These are phyloP conservation scores for Penicillium dipodomyicola DNA, from an alignment of 495 filamentous ascomycete genomes.

Conservation along the genomic window DNA sequence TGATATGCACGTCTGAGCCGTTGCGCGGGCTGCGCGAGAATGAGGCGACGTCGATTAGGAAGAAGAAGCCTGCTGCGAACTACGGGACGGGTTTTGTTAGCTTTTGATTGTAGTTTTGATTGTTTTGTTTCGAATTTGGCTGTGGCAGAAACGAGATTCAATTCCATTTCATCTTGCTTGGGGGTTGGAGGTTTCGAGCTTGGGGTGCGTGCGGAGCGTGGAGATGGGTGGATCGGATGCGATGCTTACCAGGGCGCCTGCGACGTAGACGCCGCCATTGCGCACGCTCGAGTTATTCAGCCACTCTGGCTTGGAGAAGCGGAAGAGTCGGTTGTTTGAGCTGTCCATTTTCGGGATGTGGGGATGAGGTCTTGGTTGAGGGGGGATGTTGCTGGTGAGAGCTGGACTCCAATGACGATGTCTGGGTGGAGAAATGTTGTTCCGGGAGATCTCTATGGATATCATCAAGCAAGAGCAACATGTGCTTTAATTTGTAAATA, in stretches of 20 bases:
- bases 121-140: too few relatives aligned
- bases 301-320: conserved; percentile 82
- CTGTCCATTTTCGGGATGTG: conserved; percentile 43
- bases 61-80: conserved; percentile 98
- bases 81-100: conserved; percentile 38
- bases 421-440: conserved; percentile 15
- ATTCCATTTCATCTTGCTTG: not conserved
- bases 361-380: conserved; percentile 3
- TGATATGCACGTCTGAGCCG: conserved; percentile 80
- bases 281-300: conserved; percentile 81
- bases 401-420: conserved; percentile 26
- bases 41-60: conserved; percentile 85
- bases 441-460: conserved; percentile 1
- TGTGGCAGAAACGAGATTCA: too few relatives aligned
- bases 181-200: not conserved
- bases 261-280: conserved; percentile 78
- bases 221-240: conserved; percentile 23
- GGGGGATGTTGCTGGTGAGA: conserved; percentile 4
- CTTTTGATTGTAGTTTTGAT: not conserved
- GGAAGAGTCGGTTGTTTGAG: conserved; percentile 65
- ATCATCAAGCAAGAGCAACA: not conserved
- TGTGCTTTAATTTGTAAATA: not conserved
- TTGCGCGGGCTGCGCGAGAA: conserved; percentile 81
- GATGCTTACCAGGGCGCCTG: conserved; percentile 76
- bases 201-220: conserved; percentile 1